These are phyloP conservation scores for Saccharomyces hybrid DNA, from an alignment of 1,139 yeast genomes.

Conservation along the genomic window DNA sequence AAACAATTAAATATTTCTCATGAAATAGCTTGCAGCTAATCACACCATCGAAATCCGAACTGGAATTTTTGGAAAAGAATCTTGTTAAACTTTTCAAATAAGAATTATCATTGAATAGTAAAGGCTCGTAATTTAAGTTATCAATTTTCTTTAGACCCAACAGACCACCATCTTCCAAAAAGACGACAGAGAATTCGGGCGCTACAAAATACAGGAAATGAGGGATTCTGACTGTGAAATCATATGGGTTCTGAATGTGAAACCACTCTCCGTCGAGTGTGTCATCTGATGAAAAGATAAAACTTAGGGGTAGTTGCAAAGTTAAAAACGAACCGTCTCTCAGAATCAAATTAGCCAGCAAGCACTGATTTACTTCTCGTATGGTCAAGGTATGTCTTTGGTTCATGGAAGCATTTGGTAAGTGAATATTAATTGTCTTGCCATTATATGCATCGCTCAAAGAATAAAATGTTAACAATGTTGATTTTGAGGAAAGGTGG, in stretches of 20 bases:
- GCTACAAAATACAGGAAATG: slow-evolving; percentile 45
- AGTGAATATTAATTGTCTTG: slow-evolving; percentile 20
- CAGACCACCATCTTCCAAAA: slow-evolving; percentile 67
- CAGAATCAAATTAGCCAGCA: slow-evolving; percentile 22
- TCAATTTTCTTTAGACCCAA: slow-evolving; percentile 41
- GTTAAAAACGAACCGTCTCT: slow-evolving; percentile 34
- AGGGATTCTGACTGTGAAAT: slow-evolving; percentile 65
- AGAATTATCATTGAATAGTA: slow-evolving; percentile 50
- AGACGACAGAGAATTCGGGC: slow-evolving; percentile 40
- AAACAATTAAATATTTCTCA: slow-evolving; percentile 20
- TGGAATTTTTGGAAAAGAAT: slow-evolving; percentile 18
- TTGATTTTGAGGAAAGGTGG: slow-evolving; percentile 20
- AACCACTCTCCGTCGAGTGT: slow-evolving; percentile 44
- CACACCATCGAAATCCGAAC: slow-evolving; percentile 17
- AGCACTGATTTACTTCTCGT: slow-evolving; percentile 11
- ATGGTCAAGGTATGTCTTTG: slow-evolving; percentile 21
- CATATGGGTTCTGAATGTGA: slow-evolving; percentile 58
- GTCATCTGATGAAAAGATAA: slow-evolving; percentile 13
- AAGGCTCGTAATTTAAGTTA: slow-evolving; percentile 41
- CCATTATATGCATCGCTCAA: slow-evolving; percentile 16
- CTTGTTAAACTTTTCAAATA: slow-evolving; percentile 39
- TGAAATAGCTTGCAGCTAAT: slow-evolving; percentile 20
- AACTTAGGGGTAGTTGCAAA: slow-evolving; percentile 27
- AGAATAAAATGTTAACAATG: slow-evolving; percentile 20
- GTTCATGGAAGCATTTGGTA: slow-evolving; percentile 24